A percentile compares a stretch with the other conserved stretches of the same genome.
Conservation (phyloP, 192 early-diverging fungal species). For the Linnemannia zychae region DNA sequence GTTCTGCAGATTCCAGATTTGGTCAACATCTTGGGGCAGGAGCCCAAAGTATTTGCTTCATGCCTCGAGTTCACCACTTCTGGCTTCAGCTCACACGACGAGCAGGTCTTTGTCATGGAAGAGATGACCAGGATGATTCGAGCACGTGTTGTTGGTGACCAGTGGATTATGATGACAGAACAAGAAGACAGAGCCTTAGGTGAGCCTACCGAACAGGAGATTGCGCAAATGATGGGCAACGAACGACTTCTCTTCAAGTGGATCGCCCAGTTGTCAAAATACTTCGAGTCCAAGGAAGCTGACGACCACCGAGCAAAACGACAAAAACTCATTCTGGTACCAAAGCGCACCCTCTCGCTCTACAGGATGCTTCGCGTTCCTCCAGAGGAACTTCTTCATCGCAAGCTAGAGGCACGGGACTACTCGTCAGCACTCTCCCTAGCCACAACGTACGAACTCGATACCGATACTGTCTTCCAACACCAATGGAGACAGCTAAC, state of each 20-base stretch:
- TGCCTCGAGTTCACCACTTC: conserved; percentile 57
- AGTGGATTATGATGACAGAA: conserved; percentile 51
- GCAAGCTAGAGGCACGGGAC: conserved; percentile 64
- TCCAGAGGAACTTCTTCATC: conserved; percentile 65
- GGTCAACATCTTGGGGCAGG: conserved; percentile 59
- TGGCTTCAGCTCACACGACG: conserved; percentile 37
- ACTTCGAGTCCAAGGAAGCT: conserved; percentile 22
- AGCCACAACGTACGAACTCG: conserved; percentile 63
- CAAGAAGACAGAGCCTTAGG: conserved; percentile 46
- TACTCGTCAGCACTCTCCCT: conserved; percentile 70
- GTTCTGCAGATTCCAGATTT: conserved; percentile 62
- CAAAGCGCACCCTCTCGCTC: conserved; percentile 38
- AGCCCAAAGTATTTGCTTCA: conserved; percentile 59
- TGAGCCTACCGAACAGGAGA: conserved; percentile 46
- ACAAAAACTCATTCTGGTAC: conserved; percentile 55
- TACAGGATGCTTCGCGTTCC: conserved; percentile 59
- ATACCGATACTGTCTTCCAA: conserved; percentile 74
- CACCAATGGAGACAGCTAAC: conserved; percentile 65
- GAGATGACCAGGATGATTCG: conserved; percentile 57
- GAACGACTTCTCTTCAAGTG: conserved; percentile 44
- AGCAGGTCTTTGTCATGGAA: conserved; percentile 59
- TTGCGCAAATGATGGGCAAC: conserved; percentile 54
- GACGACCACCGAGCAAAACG: conserved; percentile 27
- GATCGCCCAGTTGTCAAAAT: conserved; percentile 35
- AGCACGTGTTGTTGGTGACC: conserved; percentile 56